Percentiles rank a stretch among this genome's conserved stretches.
Evolutionary conservation across 805 yeast genomes (phyloP).

Genomic region (Alloascoidea africana): DNA sequence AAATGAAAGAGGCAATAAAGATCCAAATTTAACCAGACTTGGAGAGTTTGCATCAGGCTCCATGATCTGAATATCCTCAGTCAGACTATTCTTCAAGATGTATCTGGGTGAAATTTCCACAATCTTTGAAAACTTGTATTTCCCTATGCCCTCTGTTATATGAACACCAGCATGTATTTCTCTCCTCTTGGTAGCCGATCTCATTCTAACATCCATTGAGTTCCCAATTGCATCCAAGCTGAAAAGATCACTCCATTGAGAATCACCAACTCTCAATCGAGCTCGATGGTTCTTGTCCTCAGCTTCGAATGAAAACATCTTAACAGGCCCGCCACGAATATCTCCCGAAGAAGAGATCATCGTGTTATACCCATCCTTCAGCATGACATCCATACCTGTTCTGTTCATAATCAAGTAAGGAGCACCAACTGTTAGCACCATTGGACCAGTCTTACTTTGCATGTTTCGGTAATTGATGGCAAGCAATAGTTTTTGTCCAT

Average conservation of each 20-base stretch:
- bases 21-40: slow-evolving; percentile 11
- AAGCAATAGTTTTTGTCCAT: slow-evolving; percentile 55
- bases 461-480: slow-evolving; percentile 45
- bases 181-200: slow-evolving; percentile 14
- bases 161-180: slow-evolving; percentile 69
- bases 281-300: slow-evolving; percentile 55
- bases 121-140: slow-evolving; percentile 61
- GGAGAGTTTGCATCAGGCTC: slow-evolving; percentile 51
- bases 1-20: slow-evolving; percentile 43
- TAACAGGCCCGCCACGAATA: slow-evolving; percentile 32
- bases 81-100: slow-evolving; percentile 48
- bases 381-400: slow-evolving; percentile 49
- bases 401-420: slow-evolving; percentile 78
- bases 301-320: slow-evolving; percentile 72
- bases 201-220: slow-evolving; percentile 36
- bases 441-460: slow-evolving; percentile 38
- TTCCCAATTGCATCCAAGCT: slow-evolving; percentile 90
- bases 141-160: slow-evolving; percentile 74
- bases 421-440: slow-evolving; percentile 55
- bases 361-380: slow-evolving; percentile 39
- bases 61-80: slow-evolving; percentile 38
- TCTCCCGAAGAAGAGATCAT: slow-evolving; percentile 23
- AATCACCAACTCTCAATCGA: slow-evolving; percentile 45
- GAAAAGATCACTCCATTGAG: slow-evolving; percentile 56
- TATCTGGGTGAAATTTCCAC: slow-evolving; percentile 76